phyloP scores from a whole-genome alignment of 2,329 filamentous ascomycete genomes.

The Exophiala viscosa region DNA sequence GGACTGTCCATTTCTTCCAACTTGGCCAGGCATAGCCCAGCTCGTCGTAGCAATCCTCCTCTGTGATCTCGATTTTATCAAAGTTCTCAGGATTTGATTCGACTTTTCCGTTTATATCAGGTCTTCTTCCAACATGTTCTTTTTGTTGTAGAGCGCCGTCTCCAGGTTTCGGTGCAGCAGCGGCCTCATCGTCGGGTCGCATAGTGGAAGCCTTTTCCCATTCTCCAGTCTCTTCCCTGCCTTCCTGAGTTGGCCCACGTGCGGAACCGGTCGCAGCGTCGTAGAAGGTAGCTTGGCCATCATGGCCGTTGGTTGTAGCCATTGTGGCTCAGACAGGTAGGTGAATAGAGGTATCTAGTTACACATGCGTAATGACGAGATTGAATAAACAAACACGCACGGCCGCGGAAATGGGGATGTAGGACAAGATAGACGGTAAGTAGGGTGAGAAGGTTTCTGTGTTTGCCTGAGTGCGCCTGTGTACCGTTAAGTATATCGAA shows the following conservation, averaged over 20 bases:
- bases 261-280: background rate
- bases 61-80: slow-evolving; percentile 42
- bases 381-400: background rate
- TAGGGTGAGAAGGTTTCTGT: slow-evolving; percentile 1
- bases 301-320: background rate
- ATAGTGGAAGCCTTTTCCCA: slow-evolving; percentile 23
- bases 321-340: background rate
- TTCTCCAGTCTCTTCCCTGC: slow-evolving; percentile 13
- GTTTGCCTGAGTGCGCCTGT: background rate
- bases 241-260: background rate
- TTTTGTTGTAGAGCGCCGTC: background rate
- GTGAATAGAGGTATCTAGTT: background rate
- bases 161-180: background rate
- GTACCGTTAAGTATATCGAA: background rate
- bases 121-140: slow-evolving; percentile 10
- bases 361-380: background rate
- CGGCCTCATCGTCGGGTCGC: slow-evolving; percentile 5
- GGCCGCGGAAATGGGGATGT: too few species aligned
- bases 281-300: background rate
- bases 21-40: slow-evolving; percentile 57
- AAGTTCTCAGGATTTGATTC: slow-evolving; percentile 16
- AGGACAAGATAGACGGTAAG: background rate
- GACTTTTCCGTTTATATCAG: slow-evolving; percentile 2
- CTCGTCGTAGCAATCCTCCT: slow-evolving; percentile 62
- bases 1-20: slow-evolving; percentile 68